Conservation (phyloP, 768 basidiomycete species). For the Suillus paluster region DNA sequence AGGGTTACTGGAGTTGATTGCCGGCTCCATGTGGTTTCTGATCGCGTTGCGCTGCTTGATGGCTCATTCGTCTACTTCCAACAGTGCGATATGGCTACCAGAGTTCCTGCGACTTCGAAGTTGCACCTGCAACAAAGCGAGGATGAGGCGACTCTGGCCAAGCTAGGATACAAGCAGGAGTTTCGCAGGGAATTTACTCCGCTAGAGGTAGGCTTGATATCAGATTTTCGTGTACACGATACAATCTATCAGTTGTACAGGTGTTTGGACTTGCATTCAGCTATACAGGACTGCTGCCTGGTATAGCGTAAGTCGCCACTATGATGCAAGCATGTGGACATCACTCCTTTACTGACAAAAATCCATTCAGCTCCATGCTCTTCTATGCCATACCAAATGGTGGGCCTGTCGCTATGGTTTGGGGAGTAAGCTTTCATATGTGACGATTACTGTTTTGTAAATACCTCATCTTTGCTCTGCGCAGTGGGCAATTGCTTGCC, state of each 20-base stretch:
- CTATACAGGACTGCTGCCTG: slow-evolving; percentile 31
- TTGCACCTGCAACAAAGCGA: neutral
- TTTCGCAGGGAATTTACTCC: slow-evolving; percentile 28
- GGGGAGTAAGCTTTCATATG: slow-evolving; percentile 10
- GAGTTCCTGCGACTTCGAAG: no score
- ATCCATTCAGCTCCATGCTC: slow-evolving; percentile 7
- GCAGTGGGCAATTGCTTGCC: slow-evolving; percentile 67
- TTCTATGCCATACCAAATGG: slow-evolving; percentile 14
- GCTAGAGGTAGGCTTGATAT: slow-evolving; percentile 19
- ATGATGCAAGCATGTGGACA: neutral
- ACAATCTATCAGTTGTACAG: neutral
- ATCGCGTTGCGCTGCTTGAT: no score
- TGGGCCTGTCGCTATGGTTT: slow-evolving; percentile 11
- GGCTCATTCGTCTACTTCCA: neutral
- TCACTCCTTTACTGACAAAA: no score
- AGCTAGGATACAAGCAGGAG: slow-evolving; percentile 34
- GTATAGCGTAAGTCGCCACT: slow-evolving; percentile 6
- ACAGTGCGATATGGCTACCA: no score
- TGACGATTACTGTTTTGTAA: neutral
- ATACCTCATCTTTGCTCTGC: neutral
- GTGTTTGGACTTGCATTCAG: slow-evolving; percentile 34
- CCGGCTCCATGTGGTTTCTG: no score
- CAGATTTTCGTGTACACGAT: neutral
- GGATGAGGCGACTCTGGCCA: slow-evolving; percentile 24
- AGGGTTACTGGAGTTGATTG: no score